A percentile compares a stretch with the other conserved stretches of the same genome.
Evolutionary conservation across 2,329 filamentous ascomycete species (phyloP).

Genomic region (Aspergillus terreus): DNA sequence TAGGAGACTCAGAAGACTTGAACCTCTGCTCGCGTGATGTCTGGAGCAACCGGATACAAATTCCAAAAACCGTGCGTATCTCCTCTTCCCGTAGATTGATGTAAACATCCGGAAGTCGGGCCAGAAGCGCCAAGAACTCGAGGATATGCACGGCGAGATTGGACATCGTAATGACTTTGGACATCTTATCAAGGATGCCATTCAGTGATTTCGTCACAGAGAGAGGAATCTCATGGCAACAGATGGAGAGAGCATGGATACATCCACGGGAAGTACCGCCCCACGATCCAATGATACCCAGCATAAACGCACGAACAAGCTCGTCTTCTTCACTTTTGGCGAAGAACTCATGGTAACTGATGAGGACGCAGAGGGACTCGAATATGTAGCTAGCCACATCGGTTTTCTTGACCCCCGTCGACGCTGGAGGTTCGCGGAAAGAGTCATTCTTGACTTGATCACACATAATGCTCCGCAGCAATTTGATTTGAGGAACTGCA

Average conservation of each 20-base stretch:
- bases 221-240: constrained; percentile 87
- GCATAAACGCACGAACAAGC: constrained; percentile 79
- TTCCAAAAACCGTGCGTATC: constrained; percentile 89
- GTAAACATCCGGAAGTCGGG: constrained; percentile 77
- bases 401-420: constrained; percentile 76
- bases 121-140: constrained; percentile 88
- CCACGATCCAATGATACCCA: constrained; percentile 72
- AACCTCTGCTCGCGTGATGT: constrained; percentile 66
- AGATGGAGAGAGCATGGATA: constrained; percentile 91
- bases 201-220: constrained; percentile 83
- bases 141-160: constrained; percentile 91
- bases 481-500: constrained; percentile 69
- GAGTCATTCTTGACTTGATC: constrained; percentile 74
- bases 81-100: constrained; percentile 88
- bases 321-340: constrained; percentile 83
- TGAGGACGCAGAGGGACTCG: constrained; percentile 77
- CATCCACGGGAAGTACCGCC: constrained; percentile 87
- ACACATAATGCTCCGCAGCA: constrained; percentile 71
- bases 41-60: constrained; percentile 90
- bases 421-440: constrained; percentile 75
- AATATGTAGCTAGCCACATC: constrained; percentile 88
- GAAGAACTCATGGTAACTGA: constrained; percentile 87
- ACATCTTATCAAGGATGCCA: constrained; percentile 86
- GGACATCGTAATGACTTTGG: constrained; percentile 90
- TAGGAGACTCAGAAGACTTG: constrained; percentile 29